A percentile compares a stretch with the other conserved stretches of the same genome.
These are phyloP conservation scores for Chlorella vulgaris DNA, from an alignment of 139 green algal species.

Conservation along the genomic window DNA sequence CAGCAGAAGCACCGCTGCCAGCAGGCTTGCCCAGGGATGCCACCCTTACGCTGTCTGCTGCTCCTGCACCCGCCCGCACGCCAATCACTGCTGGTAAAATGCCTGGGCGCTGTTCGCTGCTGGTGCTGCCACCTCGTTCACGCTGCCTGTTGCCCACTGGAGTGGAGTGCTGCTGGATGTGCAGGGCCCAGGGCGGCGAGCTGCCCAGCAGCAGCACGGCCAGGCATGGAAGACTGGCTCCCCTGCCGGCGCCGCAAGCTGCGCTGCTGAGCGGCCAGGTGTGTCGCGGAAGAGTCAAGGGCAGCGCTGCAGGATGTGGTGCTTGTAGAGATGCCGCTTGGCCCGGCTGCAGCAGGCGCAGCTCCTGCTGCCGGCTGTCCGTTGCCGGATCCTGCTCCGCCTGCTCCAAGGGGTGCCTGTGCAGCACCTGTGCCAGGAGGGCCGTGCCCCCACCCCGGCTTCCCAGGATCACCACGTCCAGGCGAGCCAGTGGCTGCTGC, in stretches of 20 bases:
- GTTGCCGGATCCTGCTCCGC: background rate
- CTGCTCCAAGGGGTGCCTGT: background rate
- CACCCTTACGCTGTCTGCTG: background rate
- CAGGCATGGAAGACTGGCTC: background rate
- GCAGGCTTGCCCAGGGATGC: background rate
- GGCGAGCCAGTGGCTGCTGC: background rate
- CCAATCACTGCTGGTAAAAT: background rate
- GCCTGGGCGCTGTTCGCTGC: background rate
- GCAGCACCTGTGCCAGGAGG: constrained; percentile 7
- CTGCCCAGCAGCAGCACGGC: background rate
- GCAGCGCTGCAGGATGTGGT: background rate
- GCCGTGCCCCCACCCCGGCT: background rate
- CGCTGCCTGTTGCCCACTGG: no score
- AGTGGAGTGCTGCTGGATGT: background rate
- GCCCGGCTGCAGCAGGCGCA: background rate
- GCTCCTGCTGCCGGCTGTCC: background rate
- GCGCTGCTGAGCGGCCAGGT: background rate
- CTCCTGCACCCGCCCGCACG: background rate
- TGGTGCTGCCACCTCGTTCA: background rate
- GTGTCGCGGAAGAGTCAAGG: background rate
- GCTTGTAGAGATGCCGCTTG: background rate
- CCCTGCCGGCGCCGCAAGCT: background rate
- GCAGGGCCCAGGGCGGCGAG: constrained; percentile 15
- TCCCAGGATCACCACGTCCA: background rate
- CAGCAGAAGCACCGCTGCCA: background rate